phyloP scores from a whole-genome alignment of 352 stramenopile genomes.

The Globisporangium emineosum region DNA sequence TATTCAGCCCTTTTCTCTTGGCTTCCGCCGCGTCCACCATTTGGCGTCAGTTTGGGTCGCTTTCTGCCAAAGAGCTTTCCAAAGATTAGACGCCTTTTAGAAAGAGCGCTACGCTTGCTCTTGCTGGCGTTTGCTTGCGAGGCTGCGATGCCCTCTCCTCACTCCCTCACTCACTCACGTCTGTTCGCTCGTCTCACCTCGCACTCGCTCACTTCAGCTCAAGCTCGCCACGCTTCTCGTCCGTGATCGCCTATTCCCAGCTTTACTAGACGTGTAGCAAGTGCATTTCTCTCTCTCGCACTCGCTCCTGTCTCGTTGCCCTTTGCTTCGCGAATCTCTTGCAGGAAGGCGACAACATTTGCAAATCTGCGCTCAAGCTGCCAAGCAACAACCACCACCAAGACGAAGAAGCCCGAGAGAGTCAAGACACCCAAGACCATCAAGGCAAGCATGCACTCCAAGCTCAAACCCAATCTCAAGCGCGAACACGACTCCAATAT shows the following conservation, averaged over 20 bases:
- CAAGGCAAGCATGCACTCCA: not conserved
- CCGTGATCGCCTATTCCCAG: constrained; percentile 2
- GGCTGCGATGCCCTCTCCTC: constrained; percentile 1
- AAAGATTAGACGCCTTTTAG: constrained; percentile 7
- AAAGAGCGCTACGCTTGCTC: not conserved
- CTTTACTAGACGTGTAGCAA: constrained; percentile 18
- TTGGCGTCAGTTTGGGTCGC: constrained; percentile 1
- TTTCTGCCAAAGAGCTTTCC: constrained; percentile 1
- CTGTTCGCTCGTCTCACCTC: constrained; percentile 1
- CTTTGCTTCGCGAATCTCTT: not conserved
- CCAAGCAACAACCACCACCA: not conserved
- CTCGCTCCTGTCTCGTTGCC: not conserved
- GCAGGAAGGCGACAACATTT: constrained; percentile 10
- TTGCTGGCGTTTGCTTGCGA: not conserved
- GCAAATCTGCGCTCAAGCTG: constrained; percentile 3
- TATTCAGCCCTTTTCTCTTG: constrained; percentile 8
- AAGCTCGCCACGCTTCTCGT: constrained; percentile 10
- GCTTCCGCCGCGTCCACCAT: constrained; percentile 5
- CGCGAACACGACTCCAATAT: not conserved
- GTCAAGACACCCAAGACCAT: not conserved
- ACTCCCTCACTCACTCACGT: not conserved
- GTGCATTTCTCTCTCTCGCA: not conserved
- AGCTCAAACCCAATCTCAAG: constrained; percentile 1
- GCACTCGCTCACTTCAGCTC: constrained; percentile 4
- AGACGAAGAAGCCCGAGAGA: not conserved